A percentile compares a stretch with the other conserved stretches of the same genome.
These are phyloP conservation scores for Pichia manshurica DNA, from an alignment of 805 yeast species.

Conservation along the genomic window DNA sequence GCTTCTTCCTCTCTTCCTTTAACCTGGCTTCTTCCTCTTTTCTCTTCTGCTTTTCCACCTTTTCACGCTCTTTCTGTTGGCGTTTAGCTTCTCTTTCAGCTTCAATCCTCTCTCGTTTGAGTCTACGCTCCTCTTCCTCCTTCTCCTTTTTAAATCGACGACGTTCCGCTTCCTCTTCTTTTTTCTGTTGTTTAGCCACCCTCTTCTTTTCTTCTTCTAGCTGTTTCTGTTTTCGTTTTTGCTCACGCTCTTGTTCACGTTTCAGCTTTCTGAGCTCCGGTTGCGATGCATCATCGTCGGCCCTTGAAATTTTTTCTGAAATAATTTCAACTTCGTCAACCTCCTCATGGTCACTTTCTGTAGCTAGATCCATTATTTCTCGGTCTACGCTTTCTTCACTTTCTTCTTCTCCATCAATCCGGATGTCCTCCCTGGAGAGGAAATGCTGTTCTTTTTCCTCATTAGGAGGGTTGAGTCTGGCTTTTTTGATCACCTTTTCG, in stretches of 20 bases:
- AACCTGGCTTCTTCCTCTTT: constrained; percentile 23
- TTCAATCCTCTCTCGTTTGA: constrained; percentile 13
- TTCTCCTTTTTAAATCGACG: constrained; percentile 11
- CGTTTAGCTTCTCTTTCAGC: constrained; percentile 16
- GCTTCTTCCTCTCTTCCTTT: constrained; percentile 27
- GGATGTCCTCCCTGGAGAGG: too few relatives aligned
- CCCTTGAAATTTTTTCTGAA: background rate
- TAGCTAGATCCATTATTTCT: constrained; percentile 5
- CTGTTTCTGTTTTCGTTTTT: constrained; percentile 3
- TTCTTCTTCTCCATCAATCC: background rate
- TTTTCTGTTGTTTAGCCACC: constrained; percentile 3
- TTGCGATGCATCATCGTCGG: background rate
- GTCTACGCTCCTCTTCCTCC: constrained; percentile 15
- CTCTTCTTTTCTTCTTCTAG: constrained; percentile 12
- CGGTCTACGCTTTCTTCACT: constrained; percentile 2
- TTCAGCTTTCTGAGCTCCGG: constrained; percentile 13
- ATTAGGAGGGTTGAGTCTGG: background rate
- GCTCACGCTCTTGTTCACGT: constrained; percentile 4
- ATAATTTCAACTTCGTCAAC: background rate
- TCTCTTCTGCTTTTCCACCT: constrained; percentile 21
- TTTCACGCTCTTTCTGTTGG: constrained; percentile 24
- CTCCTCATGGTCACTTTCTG: constrained; percentile 1
- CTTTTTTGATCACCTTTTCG: background rate
- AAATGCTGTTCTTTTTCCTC: too few relatives aligned
- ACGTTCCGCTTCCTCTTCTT: constrained; percentile 11